Evolutionary conservation across 768 basidiomycete genomes (phyloP).

Genomic region (Phaeotremella skinneri): DNA sequence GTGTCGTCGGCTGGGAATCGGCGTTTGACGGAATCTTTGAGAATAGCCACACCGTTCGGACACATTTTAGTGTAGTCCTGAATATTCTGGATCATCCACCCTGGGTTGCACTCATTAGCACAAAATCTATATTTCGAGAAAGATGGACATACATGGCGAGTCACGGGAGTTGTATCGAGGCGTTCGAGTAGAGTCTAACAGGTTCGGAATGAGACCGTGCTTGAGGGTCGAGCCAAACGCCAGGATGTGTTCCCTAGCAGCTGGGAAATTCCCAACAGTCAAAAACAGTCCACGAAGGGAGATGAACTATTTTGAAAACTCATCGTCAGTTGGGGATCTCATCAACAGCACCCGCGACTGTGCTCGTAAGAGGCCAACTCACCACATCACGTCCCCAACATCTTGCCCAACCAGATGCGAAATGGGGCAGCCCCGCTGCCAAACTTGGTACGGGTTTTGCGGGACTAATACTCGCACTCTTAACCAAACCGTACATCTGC

Average conservation of each 20-base stretch:
- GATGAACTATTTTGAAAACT: slow-evolving; percentile 62
- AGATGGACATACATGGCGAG: slow-evolving; percentile 65
- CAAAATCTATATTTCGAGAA: slow-evolving; percentile 2
- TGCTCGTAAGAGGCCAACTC: slow-evolving; percentile 33
- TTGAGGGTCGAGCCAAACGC: slow-evolving; percentile 90
- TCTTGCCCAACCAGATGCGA: slow-evolving; percentile 86
- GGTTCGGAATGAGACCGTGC: slow-evolving; percentile 93
- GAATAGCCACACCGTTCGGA: slow-evolving; percentile 76
- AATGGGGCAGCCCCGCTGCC: slow-evolving; percentile 94
- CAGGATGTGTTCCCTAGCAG: slow-evolving; percentile 82
- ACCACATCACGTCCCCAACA: slow-evolving; percentile 81
- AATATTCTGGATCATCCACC: slow-evolving; percentile 98
- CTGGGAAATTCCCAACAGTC: slow-evolving; percentile 69
- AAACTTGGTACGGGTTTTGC: slow-evolving; percentile 68
- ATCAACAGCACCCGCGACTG: not conserved
- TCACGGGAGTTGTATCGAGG: slow-evolving; percentile 95
- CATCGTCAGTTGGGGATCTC: slow-evolving; percentile 1
- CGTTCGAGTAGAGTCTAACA: slow-evolving; percentile 80
- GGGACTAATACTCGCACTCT: slow-evolving; percentile 79
- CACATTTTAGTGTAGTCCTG: slow-evolving; percentile 85
- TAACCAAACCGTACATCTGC: slow-evolving; percentile 84
- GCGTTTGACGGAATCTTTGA: slow-evolving; percentile 79
- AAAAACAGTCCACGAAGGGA: slow-evolving; percentile 89
- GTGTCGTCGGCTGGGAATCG: slow-evolving; percentile 92
- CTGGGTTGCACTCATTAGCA: slow-evolving; percentile 12